phyloP scores from a whole-genome alignment of 257 asterid species.

The Solanum ossicruentum region DNA sequence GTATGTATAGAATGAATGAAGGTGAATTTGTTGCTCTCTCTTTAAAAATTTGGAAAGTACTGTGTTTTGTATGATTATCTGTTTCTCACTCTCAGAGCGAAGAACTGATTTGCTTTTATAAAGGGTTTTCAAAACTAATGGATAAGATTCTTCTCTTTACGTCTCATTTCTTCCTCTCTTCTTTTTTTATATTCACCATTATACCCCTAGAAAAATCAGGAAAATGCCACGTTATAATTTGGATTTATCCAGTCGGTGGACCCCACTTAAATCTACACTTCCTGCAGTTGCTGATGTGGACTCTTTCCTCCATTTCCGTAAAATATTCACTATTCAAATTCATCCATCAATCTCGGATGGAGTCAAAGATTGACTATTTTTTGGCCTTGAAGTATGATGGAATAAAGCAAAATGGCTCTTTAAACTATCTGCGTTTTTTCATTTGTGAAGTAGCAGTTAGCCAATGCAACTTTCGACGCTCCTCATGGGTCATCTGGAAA shows the following conservation, averaged over 20 bases:
- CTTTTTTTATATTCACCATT: neutral
- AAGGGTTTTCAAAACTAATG: neutral
- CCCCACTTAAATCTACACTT: neutral
- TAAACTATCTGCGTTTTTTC: no score
- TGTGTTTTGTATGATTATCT: neutral
- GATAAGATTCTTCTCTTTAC: slow-evolving; percentile 1
- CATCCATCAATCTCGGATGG: no score
- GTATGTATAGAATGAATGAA: neutral
- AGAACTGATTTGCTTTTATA: slow-evolving; percentile 4
- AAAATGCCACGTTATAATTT: neutral
- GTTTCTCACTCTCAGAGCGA: neutral
- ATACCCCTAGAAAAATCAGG: neutral
- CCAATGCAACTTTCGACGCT: no score
- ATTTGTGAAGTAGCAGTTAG: no score
- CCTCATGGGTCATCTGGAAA: no score
- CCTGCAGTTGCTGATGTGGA: neutral
- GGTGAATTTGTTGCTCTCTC: neutral
- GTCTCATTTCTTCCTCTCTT: neutral
- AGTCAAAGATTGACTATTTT: no score
- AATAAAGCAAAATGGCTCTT: no score
- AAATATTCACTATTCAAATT: neutral
- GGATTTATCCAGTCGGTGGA: neutral
- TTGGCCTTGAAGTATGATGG: no score
- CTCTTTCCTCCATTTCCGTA: neutral
- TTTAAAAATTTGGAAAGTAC: neutral